Evolutionary conservation across 1,284 basidiomycete genomes (phyloP).

Genomic region (Gymnopus androsaceus): DNA sequence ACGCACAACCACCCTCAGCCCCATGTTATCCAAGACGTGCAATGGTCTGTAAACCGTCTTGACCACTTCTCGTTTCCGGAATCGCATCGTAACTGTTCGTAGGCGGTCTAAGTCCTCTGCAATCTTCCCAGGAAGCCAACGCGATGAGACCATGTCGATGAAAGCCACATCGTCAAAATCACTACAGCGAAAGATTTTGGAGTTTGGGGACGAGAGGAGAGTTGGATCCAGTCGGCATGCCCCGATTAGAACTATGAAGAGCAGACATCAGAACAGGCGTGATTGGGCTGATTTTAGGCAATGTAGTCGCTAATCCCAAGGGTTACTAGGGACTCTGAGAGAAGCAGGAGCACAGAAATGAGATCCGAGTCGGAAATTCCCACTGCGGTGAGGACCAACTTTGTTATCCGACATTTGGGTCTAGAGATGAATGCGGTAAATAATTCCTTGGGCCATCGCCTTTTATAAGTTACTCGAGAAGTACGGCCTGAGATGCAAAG

Average conservation of each 20-base stretch:
- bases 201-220: slow-evolving; percentile 6
- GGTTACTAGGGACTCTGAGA: too few species aligned
- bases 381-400: too few species aligned
- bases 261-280: background rate
- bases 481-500: too few species aligned
- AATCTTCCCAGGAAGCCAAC: slow-evolving; percentile 3
- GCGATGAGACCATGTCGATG: slow-evolving; percentile 1
- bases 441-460: too few species aligned
- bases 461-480: too few species aligned
- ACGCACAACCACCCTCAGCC: background rate
- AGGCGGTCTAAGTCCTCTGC: slow-evolving; percentile 2
- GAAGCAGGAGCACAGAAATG: too few species aligned
- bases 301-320: too few species aligned
- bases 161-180: background rate
- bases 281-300: background rate
- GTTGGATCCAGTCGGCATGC: background rate
- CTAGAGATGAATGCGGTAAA: too few species aligned
- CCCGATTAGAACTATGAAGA: background rate
- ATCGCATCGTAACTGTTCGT: background rate
- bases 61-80: background rate
- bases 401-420: too few species aligned
- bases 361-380: too few species aligned
- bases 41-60: background rate
- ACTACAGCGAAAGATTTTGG: background rate
- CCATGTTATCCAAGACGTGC: background rate